Evolutionary conservation across 768 basidiomycete genomes (phyloP).

Genomic region (Tephrocybe rancida): DNA sequence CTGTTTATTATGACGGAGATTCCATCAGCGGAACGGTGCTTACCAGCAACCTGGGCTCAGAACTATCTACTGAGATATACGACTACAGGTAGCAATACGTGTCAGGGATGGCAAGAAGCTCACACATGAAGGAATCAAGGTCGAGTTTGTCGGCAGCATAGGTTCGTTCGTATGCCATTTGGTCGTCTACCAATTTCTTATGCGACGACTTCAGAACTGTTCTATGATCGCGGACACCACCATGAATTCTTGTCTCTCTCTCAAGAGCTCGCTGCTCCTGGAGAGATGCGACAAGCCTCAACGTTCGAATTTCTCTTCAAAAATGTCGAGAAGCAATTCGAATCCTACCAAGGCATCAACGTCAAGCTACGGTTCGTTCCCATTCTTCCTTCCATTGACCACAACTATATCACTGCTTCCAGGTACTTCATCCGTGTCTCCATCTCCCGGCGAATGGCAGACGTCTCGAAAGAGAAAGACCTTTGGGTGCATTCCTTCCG

Average conservation of each 20-base stretch:
- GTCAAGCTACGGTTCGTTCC: slow-evolving; percentile 86
- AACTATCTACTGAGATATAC: background rate
- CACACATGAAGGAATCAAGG: slow-evolving; percentile 94
- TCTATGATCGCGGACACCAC: slow-evolving; percentile 97
- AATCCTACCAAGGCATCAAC: slow-evolving; percentile 97
- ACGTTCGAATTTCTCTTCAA: slow-evolving; percentile 98
- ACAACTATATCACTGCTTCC: background rate
- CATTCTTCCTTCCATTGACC: background rate
- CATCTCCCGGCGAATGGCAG: slow-evolving; percentile 90
- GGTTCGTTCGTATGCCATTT: slow-evolving; percentile 53
- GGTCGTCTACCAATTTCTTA: background rate
- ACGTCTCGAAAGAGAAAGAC: slow-evolving; percentile 91
- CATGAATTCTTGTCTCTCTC: slow-evolving; percentile 96
- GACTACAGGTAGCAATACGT: slow-evolving; percentile 75
- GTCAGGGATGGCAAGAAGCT: slow-evolving; percentile 95
- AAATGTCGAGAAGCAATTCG: slow-evolving; percentile 99
- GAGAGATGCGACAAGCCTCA: slow-evolving; percentile 95
- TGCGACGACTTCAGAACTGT: slow-evolving; percentile 67
- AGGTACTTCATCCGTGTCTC: slow-evolving; percentile 94
- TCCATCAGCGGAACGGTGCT: slow-evolving; percentile 82
- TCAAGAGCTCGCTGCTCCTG: slow-evolving; percentile 94
- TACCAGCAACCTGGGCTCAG: background rate
- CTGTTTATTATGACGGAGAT: slow-evolving; percentile 96
- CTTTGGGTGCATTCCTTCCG: slow-evolving; percentile 98
- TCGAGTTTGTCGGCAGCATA: slow-evolving; percentile 96